These are phyloP conservation scores for Pichia sp. DNA, from an alignment of 1,139 yeast genomes.

Conservation along the genomic window DNA sequence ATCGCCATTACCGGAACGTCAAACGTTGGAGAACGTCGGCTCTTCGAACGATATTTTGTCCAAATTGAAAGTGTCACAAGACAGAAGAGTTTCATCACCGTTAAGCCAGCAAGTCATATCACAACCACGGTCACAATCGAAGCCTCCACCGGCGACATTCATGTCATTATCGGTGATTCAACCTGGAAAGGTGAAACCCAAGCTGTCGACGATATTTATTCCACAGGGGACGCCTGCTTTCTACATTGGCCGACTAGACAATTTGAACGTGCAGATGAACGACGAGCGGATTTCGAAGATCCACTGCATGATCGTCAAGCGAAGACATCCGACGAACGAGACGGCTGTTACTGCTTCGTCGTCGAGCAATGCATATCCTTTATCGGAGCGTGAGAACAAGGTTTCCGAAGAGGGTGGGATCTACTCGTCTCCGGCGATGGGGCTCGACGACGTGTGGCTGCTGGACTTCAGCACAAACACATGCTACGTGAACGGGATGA, in stretches of 20 bases:
- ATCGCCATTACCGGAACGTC: not conserved
- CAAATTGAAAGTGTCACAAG: not conserved
- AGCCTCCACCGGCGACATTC: conserved; percentile 15
- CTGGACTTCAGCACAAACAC: conserved; percentile 77
- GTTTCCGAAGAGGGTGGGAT: not conserved
- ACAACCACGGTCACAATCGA: not conserved
- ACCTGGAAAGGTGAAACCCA: not conserved
- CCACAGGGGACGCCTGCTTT: conserved; percentile 62
- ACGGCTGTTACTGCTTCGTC: not conserved
- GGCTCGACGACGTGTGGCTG: conserved; percentile 74
- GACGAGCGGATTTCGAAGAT: conserved; percentile 79
- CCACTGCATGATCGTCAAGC: conserved; percentile 68
- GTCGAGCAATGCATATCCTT: not conserved
- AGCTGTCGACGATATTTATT: conserved; percentile 42
- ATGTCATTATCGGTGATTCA: conserved; percentile 11
- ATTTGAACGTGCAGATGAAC: conserved; percentile 54
- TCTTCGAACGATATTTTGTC: not conserved
- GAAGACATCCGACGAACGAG: conserved; percentile 49
- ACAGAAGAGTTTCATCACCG: not conserved
- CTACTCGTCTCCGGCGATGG: conserved; percentile 52
- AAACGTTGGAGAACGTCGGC: not conserved
- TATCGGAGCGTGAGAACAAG: not conserved
- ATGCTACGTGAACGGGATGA: conserved; percentile 61
- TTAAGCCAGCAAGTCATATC: not conserved
- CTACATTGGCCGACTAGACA: conserved; percentile 55